Percentiles rank a stretch among this genome's conserved stretches.
These are phyloP conservation scores for Micractinium sp. DNA, from an alignment of 139 green algal species.

Conservation along the genomic window DNA sequence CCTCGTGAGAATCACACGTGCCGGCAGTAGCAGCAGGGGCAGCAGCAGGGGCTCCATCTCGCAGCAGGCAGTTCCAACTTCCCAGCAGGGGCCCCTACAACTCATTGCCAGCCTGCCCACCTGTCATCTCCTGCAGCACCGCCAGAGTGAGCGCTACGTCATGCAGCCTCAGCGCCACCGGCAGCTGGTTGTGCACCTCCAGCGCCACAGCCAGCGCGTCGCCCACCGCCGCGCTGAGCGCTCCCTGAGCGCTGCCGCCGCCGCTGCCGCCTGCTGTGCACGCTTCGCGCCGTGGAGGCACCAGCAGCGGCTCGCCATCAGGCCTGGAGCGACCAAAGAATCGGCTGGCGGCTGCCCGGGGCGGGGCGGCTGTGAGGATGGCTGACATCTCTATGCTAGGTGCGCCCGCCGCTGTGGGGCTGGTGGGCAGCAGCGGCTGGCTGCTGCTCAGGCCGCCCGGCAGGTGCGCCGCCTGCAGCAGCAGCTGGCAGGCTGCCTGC, in stretches of 20 bases:
- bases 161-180: slow-evolving; percentile 24
- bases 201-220: slow-evolving; percentile 50
- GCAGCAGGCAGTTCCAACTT: too few relatives aligned
- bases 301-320: slow-evolving; percentile 16
- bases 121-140: slow-evolving; percentile 43
- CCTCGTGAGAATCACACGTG: too few relatives aligned
- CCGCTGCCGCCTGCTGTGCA: not conserved
- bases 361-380: slow-evolving; percentile 6
- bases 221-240: slow-evolving; percentile 45
- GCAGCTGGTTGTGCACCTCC: slow-evolving; percentile 41
- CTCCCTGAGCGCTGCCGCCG: not conserved
- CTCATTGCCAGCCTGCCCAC: not conserved
- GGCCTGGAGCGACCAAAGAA: slow-evolving; percentile 48
- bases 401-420: not conserved
- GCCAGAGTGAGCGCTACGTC: slow-evolving; percentile 34
- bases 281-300: not conserved
- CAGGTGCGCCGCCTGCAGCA: not conserved
- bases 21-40: not conserved
- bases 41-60: not conserved
- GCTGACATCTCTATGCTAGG: not conserved
- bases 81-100: too few relatives aligned
- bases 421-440: not conserved
- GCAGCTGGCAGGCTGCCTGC: slow-evolving; percentile 15
- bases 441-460: not conserved
- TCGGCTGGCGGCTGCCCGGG: slow-evolving; percentile 32